A percentile compares a stretch with the other conserved stretches of the same genome.
These are phyloP conservation scores for Aspergillus cavernicola DNA, from an alignment of 495 filamentous ascomycete genomes.

Conservation along the genomic window DNA sequence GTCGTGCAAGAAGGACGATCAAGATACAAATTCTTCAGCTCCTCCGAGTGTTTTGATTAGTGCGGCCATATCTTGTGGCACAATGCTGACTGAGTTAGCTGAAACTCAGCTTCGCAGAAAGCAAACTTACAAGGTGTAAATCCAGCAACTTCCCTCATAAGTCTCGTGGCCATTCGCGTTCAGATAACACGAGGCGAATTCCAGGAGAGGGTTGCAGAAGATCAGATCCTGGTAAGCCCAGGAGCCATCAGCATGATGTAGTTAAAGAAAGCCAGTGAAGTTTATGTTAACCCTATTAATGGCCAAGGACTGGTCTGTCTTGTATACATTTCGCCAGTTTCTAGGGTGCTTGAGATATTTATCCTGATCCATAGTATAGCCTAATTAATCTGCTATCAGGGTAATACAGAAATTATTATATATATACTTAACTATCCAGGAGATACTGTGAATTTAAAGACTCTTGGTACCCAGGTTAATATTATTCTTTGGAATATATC, in stretches of 20 bases:
- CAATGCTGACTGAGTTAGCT: constrained; percentile 40
- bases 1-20: constrained; percentile 66
- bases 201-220: constrained; percentile 54
- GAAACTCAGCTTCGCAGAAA: background rate
- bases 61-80: constrained; percentile 66
- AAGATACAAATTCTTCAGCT: constrained; percentile 50
- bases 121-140: constrained; percentile 49
- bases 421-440: constrained; percentile 69
- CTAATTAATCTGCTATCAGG: constrained; percentile 56
- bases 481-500: constrained; percentile 67
- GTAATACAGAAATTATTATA: constrained; percentile 77
- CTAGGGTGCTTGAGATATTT: constrained; percentile 59
- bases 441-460: constrained; percentile 66
- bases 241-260: constrained; percentile 60
- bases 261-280: constrained; percentile 67
- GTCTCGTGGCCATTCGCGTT: constrained; percentile 62
- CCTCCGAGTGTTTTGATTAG: constrained; percentile 61
- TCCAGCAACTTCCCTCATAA: constrained; percentile 68
- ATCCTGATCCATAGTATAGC: constrained; percentile 48
- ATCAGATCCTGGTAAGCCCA: constrained; percentile 70
- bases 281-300: constrained; percentile 56
- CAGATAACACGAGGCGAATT: constrained; percentile 57
- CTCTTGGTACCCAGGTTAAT: constrained; percentile 65
- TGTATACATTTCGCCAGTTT: constrained; percentile 70
- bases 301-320: constrained; percentile 55